These are phyloP conservation scores for Suillus discolor DNA, from an alignment of 768 basidiomycete species.

Conservation along the genomic window DNA sequence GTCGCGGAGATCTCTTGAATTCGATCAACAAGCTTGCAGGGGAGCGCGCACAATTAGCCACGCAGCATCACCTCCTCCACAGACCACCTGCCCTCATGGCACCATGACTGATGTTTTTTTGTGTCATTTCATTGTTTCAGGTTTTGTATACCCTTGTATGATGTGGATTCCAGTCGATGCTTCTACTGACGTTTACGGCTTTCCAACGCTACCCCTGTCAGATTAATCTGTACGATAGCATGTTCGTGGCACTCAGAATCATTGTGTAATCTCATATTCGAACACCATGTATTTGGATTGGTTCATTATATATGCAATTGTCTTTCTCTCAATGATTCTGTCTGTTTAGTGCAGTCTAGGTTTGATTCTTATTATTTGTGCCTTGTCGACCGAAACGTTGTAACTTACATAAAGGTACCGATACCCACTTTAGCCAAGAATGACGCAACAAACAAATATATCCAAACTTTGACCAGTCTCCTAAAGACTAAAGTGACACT, in stretches of 20 bases:
- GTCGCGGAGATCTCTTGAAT: constrained; percentile 78
- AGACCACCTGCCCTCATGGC: constrained; percentile 35
- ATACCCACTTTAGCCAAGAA: too few species aligned
- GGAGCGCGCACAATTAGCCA: constrained; percentile 48
- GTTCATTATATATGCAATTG: neutral
- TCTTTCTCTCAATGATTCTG: neutral
- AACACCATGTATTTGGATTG: neutral
- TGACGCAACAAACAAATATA: too few species aligned
- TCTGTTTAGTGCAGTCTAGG: neutral
- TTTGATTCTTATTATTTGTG: neutral
- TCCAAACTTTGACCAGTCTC: too few species aligned
- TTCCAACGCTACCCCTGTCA: constrained; percentile 6
- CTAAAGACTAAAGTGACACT: too few species aligned
- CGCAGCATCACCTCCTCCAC: constrained; percentile 34
- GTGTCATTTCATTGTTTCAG: constrained; percentile 1
- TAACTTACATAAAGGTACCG: too few species aligned
- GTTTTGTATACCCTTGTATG: constrained; percentile 7
- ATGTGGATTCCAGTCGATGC: neutral
- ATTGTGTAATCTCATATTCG: neutral
- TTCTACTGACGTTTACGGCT: constrained; percentile 7
- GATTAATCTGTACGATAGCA: constrained; percentile 10
- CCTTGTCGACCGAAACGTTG: neutral
- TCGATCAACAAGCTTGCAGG: constrained; percentile 80
- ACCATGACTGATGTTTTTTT: constrained; percentile 14
- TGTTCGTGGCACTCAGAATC: neutral